Evolutionary conservation across 1,284 basidiomycete genomes (phyloP), one percentile per base, ranked within the genome.

Genomic region (Exobasidium rhododendri): DNA sequence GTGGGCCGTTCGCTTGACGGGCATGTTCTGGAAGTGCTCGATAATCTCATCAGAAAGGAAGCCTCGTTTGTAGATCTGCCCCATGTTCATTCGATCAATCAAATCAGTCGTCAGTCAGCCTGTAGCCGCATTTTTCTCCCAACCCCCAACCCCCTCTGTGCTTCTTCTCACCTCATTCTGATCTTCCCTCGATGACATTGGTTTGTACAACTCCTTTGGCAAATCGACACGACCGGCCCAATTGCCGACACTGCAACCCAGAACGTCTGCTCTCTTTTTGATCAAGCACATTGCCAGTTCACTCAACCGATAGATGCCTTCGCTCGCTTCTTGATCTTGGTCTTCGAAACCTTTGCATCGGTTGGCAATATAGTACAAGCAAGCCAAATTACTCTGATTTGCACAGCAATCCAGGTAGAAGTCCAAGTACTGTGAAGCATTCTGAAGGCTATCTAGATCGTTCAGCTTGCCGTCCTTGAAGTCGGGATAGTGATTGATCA

Each of bases 401-500:
- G 85, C 87, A 13, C 97, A 82, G 54, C 86, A 83, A 56, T 91
- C 88, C 7, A 97, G 83, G 80, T 91, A 98, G 73, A 96, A 89
- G 26, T 90, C 87, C 65, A 98, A 84, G 80, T 97, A 96, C 17
- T 7, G 47, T 29, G 24, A 35, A 28, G 26, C 32, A 52, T 49
- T 53, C 51, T 17, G 40, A 53, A 30, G 31, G 28, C 24, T 55
- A 32, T 55, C 52, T 14, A 6, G 11, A 20, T 35, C n/a, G 22
- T 26, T 31, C 11, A 44, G 58, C 47, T 75, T 85, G 56, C 75
- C 89, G 88, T 87, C 89, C 3, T 88, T 86, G 68, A 89, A 86
- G 80, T 98, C 94, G 1, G 94, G 94, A 80, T 98, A 94, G 77
- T 96, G 92, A 0, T 93, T 90, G 1, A 98, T 83, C 0, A 94